Percentiles rank a stretch among this genome's conserved stretches.
These are phyloP conservation scores for Xylariaceae sp. DNA, from an alignment of 2,329 filamentous ascomycete species.

Conservation along the genomic window DNA sequence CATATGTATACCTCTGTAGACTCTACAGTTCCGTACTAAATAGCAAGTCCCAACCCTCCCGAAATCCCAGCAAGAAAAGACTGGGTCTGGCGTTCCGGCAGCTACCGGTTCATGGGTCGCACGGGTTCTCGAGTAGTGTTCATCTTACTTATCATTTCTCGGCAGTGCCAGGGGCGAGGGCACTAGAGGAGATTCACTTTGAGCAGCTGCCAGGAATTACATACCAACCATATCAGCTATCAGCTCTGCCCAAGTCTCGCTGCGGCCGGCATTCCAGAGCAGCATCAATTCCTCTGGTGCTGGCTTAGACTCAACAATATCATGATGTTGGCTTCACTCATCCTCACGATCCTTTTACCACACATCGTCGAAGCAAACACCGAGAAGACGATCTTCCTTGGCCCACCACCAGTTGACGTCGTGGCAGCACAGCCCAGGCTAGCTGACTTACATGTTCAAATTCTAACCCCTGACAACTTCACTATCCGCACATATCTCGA, in stretches of 20 bases:
- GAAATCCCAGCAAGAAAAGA: too few relatives aligned
- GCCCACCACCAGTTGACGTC: constrained; percentile 55
- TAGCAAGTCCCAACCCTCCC: too few relatives aligned
- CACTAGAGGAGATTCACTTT: neutral
- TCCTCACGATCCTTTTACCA: constrained; percentile 8
- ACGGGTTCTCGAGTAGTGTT: neutral
- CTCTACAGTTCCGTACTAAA: too few relatives aligned
- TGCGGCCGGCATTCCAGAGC: too few relatives aligned
- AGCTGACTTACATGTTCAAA: constrained; percentile 58
- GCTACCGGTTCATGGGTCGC: constrained; percentile 4
- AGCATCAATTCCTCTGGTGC: constrained; percentile 2
- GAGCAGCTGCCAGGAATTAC: too few relatives aligned
- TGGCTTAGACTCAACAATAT: neutral
- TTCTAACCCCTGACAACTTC: constrained; percentile 55
- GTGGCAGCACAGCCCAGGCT: constrained; percentile 54
- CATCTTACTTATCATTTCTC: neutral
- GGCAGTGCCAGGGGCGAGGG: too few relatives aligned
- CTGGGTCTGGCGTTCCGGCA: constrained; percentile 8
- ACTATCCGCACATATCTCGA: constrained; percentile 61
- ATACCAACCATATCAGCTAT: too few relatives aligned
- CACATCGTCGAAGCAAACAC: constrained; percentile 61
- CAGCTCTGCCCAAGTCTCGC: too few relatives aligned
- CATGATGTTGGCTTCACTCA: neutral
- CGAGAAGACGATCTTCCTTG: constrained; percentile 87
- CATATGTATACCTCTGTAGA: too few relatives aligned